phyloP scores from a whole-genome alignment of 1,284 basidiomycete species.

The Ustilago trichophora region DNA sequence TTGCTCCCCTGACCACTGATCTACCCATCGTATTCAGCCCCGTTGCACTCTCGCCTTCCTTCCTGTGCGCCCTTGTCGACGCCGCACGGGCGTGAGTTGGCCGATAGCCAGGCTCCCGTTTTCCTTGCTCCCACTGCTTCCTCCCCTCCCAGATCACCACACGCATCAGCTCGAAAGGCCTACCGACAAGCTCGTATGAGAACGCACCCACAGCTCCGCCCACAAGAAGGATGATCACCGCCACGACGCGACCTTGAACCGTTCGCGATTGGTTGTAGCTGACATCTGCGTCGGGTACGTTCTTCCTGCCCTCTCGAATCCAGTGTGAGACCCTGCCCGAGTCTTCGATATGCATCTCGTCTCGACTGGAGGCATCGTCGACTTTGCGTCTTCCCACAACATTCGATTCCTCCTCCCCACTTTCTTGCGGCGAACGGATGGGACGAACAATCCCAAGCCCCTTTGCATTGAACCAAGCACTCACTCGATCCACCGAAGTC shows the following conservation, averaged over 20 bases:
- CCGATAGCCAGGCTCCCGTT: conserved; percentile 36
- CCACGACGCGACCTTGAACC: conserved; percentile 54
- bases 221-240: conserved; percentile 51
- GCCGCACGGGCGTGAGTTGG: neutral
- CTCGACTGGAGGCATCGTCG: conserved; percentile 3
- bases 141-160: conserved; percentile 65
- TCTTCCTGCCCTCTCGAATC: conserved; percentile 32
- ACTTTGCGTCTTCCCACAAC: conserved; percentile 17
- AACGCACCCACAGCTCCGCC: conserved; percentile 63
- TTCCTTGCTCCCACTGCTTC: conserved; percentile 57
- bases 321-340: conserved; percentile 10
- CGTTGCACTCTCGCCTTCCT: neutral
- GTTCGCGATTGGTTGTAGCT: conserved; percentile 60
- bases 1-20: conserved; percentile 23
- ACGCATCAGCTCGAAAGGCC: conserved; percentile 66
- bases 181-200: conserved; percentile 61
- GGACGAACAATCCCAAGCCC: conserved; percentile 30
- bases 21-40: conserved; percentile 18
- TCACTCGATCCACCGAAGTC: conserved; percentile 55
- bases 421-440: neutral
- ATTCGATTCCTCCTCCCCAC: conserved; percentile 4
- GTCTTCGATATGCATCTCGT: conserved; percentile 34
- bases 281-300: conserved; percentile 39
- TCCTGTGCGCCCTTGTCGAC: neutral
- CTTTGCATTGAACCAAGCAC: conserved; percentile 45